Percentiles rank a stretch among this genome's conserved stretches.
Conservation (phyloP, 208 protist species). For the Leishmania gerbilli region DNA sequence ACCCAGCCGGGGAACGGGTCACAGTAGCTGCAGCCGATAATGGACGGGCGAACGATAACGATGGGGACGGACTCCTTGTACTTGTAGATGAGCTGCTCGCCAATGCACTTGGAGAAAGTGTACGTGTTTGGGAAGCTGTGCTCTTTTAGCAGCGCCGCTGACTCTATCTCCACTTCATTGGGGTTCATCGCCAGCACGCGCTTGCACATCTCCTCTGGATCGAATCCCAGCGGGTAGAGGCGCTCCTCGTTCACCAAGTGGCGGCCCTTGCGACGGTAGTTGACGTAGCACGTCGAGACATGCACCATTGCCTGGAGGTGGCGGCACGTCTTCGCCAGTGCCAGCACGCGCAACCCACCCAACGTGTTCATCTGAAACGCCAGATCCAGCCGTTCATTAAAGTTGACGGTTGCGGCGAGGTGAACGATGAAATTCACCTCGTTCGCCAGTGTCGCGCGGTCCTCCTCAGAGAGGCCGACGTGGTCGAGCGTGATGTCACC, state of each 20-base stretch:
- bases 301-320: constrained; percentile 82
- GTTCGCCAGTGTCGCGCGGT: constrained; percentile 44
- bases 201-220: constrained; percentile 80
- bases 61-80: constrained; percentile 69
- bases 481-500: constrained; percentile 77
- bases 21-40: constrained; percentile 73
- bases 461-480: constrained; percentile 61
- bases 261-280: constrained; percentile 60
- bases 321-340: constrained; percentile 69
- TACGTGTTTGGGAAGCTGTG: constrained; percentile 90
- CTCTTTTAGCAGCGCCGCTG: constrained; percentile 47
- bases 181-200: constrained; percentile 65
- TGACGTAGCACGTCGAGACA: constrained; percentile 90
- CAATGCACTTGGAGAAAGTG: constrained; percentile 89
- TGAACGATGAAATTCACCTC: constrained; percentile 80
- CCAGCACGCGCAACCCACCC: constrained; percentile 74
- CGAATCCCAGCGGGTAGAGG: constrained; percentile 81
- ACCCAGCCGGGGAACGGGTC: constrained; percentile 88
- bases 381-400: constrained; percentile 75
- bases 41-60: constrained; percentile 84
- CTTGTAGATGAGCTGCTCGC: constrained; percentile 69
- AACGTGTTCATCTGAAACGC: constrained; percentile 87
- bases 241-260: constrained; percentile 57
- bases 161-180: constrained; percentile 46
- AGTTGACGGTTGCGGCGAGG: constrained; percentile 89